Evolutionary conservation across 2,329 filamentous ascomycete genomes (phyloP).

Genomic region (Sporothrix brunneoviolacea): DNA sequence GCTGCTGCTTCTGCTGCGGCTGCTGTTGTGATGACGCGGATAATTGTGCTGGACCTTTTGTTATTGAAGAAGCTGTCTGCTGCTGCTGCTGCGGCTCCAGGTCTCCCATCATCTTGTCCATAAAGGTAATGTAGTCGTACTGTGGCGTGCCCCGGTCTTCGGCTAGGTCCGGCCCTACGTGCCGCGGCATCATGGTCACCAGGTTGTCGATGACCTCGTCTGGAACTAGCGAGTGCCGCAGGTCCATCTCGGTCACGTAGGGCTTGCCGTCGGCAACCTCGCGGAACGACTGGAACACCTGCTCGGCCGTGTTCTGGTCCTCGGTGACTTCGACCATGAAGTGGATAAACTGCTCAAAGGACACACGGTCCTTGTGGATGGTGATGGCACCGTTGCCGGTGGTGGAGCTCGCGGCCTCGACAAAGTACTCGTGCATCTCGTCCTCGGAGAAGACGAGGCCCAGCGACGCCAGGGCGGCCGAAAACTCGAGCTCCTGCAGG

Average conservation of each 20-base stretch:
- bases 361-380: conserved; percentile 62
- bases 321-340: conserved; percentile 99
- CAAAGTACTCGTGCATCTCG: conserved; percentile 95
- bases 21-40: not conserved
- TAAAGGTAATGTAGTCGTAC: conserved; percentile 95
- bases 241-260: conserved; percentile 95
- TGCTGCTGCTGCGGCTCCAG: conserved; percentile 1
- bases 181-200: conserved; percentile 75
- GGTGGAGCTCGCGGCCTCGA: conserved; percentile 63
- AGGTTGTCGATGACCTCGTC: conserved; percentile 96
- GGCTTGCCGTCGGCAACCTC: conserved; percentile 98
- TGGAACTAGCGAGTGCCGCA: conserved; percentile 88
- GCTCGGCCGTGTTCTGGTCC: conserved; percentile 96
- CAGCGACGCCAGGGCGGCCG: conserved; percentile 86
- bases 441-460: conserved; percentile 94
- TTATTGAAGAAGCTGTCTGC: not conserved
- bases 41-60: not conserved
- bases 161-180: conserved; percentile 75
- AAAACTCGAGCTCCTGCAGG: conserved; percentile 90
- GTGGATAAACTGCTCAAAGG: conserved; percentile 96
- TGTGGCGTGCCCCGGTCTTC: conserved; percentile 79
- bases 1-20: conserved; percentile 1
- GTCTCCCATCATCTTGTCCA: conserved; percentile 71
- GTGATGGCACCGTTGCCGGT: not conserved
- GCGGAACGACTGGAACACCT: conserved; percentile 95